Base-by-base conservation (phyloP, 805 yeast genomes). In the Starmerella stigmatis region DNA sequence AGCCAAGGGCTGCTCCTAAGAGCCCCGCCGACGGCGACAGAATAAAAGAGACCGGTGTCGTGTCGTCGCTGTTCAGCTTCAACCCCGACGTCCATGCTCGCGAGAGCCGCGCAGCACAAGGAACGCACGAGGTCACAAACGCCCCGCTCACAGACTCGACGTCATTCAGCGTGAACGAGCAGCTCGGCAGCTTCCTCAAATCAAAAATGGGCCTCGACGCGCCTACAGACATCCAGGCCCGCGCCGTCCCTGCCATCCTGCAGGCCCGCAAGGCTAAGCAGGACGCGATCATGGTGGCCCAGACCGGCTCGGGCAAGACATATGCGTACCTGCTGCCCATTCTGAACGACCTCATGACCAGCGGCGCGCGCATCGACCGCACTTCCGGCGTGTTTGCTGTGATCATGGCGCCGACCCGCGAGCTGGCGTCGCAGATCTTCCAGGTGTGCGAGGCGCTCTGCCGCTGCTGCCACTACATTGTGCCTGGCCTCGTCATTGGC, bases 251-350 rank as follows among this genome's bases (percentile, higher is more conserved):
- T 11, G 17, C 68, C 69, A 42, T 60, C 78, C 4, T 41, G 3
- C 25, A 22, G 1, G 54, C 53, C 23, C 54, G 74, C 6, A 55
- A 63, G 12, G 55, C 60, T 8, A 65, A 71, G 17, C 64, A 68
- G 26, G 98, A 92, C 63, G 66, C 86, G 45, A 82, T 92, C 54
- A 82, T 92, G 38, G 94, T 86, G 59, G 96, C 99, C 0, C 96
- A 94, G 64, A 92, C 99, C 0, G 99, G 99, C 43, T 88, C 97
- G 0, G 99, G 99, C 63, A 92, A 92, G 63, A 92, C 99, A 0
- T 64, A 92, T 45, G 79, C 97, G 0, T 94, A 83, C 60, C 67
- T 81, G 3, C 65, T 94, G 30, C 99, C 98, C 1, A 79, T 94
- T 17, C 63, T 89, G 51, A 78, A 83, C 52, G 73, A 76, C 48